Percentiles rank a stretch among this genome's conserved stretches.
Evolutionary conservation across 2,329 filamentous ascomycete genomes (phyloP).

Genomic region (Aspergillus costaricaensis): DNA sequence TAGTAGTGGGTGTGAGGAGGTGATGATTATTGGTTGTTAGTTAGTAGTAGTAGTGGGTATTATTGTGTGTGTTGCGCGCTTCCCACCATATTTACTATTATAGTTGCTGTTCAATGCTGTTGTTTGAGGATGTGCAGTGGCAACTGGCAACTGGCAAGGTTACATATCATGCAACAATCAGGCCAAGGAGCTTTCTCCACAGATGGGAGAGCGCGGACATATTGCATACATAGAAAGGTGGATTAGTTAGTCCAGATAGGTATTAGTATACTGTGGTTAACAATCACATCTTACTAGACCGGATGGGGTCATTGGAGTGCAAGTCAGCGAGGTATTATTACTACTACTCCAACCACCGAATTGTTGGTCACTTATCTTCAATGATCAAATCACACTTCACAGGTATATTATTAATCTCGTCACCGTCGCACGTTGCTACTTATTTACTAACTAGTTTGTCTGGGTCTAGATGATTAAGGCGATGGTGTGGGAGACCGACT

Average conservation of each 20-base stretch:
- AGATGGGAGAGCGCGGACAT: background rate
- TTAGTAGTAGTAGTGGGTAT: too few relatives aligned
- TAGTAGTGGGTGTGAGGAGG: too few relatives aligned
- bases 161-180: slow-evolving; percentile 8
- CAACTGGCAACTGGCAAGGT: background rate
- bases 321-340: background rate
- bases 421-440: background rate
- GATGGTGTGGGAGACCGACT: background rate
- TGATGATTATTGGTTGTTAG: too few relatives aligned
- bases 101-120: too few relatives aligned
- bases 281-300: background rate
- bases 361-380: too few relatives aligned
- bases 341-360: background rate
- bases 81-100: too few relatives aligned
- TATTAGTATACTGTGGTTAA: too few relatives aligned
- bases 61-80: too few relatives aligned
- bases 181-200: background rate
- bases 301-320: background rate
- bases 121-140: too few relatives aligned
- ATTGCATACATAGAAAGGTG: background rate
- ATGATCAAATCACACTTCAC: background rate
- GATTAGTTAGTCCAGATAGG: too few relatives aligned
- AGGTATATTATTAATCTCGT: background rate
- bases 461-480: background rate
- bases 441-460: background rate